A percentile compares a stretch with the other conserved stretches of the same genome.
phyloP scores from a whole-genome alignment of 2,329 filamentous ascomycete genomes.

The Ceratocystis ficicola region DNA sequence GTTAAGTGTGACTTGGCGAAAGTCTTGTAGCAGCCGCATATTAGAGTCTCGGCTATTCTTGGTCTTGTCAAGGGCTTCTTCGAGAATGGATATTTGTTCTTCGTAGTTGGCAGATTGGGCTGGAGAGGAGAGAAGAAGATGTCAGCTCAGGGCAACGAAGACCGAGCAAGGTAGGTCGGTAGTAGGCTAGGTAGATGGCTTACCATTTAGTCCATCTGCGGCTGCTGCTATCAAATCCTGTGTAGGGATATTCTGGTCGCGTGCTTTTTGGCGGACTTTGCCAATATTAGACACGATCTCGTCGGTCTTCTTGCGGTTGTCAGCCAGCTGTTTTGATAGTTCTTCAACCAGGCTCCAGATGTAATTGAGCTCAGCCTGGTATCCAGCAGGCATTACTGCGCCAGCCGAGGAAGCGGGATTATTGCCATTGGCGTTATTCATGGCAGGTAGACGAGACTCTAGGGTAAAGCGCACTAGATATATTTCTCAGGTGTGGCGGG shows the following conservation, averaged over 20 bases:
- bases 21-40: conserved; percentile 44
- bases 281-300: conserved; percentile 53
- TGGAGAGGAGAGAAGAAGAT: conserved; percentile 26
- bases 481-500: not conserved
- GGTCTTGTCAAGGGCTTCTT: conserved; percentile 50
- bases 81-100: conserved; percentile 47
- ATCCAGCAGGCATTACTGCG: conserved; percentile 51
- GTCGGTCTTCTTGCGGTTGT: conserved; percentile 49
- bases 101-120: conserved; percentile 50
- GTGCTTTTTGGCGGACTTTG: conserved; percentile 46
- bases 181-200: conserved; percentile 21
- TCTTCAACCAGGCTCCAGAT: conserved; percentile 58
- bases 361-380: conserved; percentile 56
- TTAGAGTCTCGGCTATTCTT: conserved; percentile 50
- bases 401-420: conserved; percentile 32
- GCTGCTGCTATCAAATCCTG: conserved; percentile 46
- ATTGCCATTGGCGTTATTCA: conserved; percentile 18
- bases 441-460: not conserved
- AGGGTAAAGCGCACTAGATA: not conserved
- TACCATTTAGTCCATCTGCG: conserved; percentile 46
- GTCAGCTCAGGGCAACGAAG: not conserved
- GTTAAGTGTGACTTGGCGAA: conserved; percentile 43
- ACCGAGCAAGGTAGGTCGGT: not conserved
- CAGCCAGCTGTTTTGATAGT: conserved; percentile 49
- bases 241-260: conserved; percentile 41